Conservation (phyloP, 495 filamentous ascomycete species). For the Arthonia radiata region DNA sequence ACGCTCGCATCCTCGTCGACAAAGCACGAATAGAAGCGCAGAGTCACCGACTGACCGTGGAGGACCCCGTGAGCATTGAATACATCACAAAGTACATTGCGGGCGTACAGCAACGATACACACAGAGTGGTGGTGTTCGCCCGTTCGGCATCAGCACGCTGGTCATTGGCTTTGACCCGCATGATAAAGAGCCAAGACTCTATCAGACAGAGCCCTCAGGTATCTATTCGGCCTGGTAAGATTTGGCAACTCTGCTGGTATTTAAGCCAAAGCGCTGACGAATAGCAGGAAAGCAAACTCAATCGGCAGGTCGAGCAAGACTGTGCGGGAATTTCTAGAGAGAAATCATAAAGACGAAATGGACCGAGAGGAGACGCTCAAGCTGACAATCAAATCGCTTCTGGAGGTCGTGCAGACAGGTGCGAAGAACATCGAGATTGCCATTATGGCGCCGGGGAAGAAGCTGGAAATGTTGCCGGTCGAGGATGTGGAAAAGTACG, state of each 20-base stretch:
- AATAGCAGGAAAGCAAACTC: constrained; percentile 84
- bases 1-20: constrained; percentile 91
- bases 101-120: constrained; percentile 93
- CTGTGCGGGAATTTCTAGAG: constrained; percentile 91
- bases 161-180: constrained; percentile 89
- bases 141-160: constrained; percentile 96
- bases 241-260: too few species aligned
- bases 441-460: constrained; percentile 92
- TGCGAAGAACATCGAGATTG: constrained; percentile 98
- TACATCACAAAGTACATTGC: constrained; percentile 99
- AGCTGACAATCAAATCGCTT: constrained; percentile 91
- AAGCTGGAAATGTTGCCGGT: constrained; percentile 78
- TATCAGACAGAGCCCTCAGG: constrained; percentile 97
- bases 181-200: constrained; percentile 57
- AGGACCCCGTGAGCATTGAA: constrained; percentile 91
- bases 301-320: constrained; percentile 94
- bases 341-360: constrained; percentile 93
- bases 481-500: constrained; percentile 85
- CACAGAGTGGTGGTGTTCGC: constrained; percentile 87
- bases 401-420: constrained; percentile 96
- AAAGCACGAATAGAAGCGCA: constrained; percentile 92
- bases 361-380: constrained; percentile 90
- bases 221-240: constrained; percentile 93
- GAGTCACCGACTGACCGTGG: constrained; percentile 91
- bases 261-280: too few species aligned